Conservation (phyloP, 2,329 filamentous ascomycete species). For the Lizonia empirigonia region DNA sequence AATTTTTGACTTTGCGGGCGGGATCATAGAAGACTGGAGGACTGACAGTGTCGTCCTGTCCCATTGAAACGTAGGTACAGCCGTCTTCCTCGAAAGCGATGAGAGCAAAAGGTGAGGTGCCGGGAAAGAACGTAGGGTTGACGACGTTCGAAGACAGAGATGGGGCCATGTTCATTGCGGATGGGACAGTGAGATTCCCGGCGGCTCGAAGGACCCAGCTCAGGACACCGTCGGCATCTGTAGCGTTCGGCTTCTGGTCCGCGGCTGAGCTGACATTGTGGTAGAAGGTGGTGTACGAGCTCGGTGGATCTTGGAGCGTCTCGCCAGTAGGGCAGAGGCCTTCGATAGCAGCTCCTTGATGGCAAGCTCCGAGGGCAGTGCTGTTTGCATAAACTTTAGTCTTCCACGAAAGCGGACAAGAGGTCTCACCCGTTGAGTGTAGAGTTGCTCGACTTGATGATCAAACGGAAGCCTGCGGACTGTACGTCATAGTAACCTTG, state of each 20-base stretch:
- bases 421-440: slow-evolving; percentile 23
- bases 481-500: slow-evolving; percentile 17
- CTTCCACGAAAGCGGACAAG: background rate
- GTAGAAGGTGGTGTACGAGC: slow-evolving; percentile 32
- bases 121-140: slow-evolving; percentile 46
- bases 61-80: slow-evolving; percentile 45
- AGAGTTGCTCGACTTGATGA: slow-evolving; percentile 25
- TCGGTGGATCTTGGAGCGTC: slow-evolving; percentile 10
- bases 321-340: slow-evolving; percentile 37
- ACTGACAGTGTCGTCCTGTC: slow-evolving; percentile 45
- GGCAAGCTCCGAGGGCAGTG: slow-evolving; percentile 40
- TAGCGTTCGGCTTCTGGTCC: slow-evolving; percentile 4
- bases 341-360: slow-evolving; percentile 55
- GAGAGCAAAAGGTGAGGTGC: slow-evolving; percentile 19
- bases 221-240: slow-evolving; percentile 22
- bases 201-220: slow-evolving; percentile 17
- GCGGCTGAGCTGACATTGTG: slow-evolving; percentile 32
- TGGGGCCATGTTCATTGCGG: slow-evolving; percentile 40
- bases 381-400: slow-evolving; percentile 3
- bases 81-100: slow-evolving; percentile 49
- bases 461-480: slow-evolving; percentile 30
- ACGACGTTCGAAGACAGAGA: slow-evolving; percentile 48
- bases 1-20: slow-evolving; percentile 40
- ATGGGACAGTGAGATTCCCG: slow-evolving; percentile 19
- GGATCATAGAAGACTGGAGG: slow-evolving; percentile 27